Percentiles rank a stretch among this genome's conserved stretches.
Evolutionary conservation across 345 rosid genomes (phyloP).

Genomic region (Citrus medica): DNA sequence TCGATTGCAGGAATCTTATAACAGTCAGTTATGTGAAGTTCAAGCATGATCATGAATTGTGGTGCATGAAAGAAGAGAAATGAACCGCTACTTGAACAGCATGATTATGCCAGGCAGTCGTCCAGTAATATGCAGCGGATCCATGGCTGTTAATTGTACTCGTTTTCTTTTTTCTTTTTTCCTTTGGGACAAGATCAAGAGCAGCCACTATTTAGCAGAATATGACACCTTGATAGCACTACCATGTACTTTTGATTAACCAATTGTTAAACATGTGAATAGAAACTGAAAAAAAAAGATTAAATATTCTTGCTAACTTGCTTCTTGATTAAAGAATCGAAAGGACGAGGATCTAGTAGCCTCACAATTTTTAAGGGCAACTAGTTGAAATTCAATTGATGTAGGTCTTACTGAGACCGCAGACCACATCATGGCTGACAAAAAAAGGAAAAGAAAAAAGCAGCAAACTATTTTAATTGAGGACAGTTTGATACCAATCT

Average conservation of each 20-base stretch:
- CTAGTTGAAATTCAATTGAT: background rate
- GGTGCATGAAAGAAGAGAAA: background rate
- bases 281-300: background rate
- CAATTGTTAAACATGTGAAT: background rate
- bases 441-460: background rate
- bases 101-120: background rate
- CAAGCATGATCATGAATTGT: background rate
- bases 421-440: too few species aligned
- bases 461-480: conserved; percentile 1
- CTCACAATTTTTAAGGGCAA: background rate
- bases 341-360: background rate
- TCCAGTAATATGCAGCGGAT: background rate
- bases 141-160: background rate
- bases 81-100: conserved; percentile 14
- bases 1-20: conserved; percentile 24
- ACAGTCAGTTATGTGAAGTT: background rate
- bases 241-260: background rate
- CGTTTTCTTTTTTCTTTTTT: background rate
- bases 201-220: conserved; percentile 4
- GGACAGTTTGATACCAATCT: conserved; percentile 32
- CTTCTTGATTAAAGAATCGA: background rate
- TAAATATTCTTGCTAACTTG: background rate
- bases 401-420: background rate
- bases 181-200: background rate
- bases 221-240: conserved; percentile 6